These are phyloP conservation scores for Aspergillus sp. DNA, from an alignment of 2,329 filamentous ascomycete genomes.

Conservation along the genomic window DNA sequence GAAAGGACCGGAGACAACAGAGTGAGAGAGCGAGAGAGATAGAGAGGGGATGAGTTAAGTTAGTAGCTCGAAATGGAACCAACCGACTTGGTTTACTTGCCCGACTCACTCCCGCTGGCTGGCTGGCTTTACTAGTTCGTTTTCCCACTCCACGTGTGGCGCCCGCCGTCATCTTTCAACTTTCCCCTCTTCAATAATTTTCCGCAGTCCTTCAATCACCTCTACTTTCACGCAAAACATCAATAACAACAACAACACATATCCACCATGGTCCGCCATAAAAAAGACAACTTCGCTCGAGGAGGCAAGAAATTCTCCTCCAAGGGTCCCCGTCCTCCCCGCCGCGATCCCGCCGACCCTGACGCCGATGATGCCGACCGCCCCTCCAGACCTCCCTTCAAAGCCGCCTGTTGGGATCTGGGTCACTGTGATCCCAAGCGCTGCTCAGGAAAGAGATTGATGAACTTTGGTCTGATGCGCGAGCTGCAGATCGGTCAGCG, in stretches of 20 bases:
- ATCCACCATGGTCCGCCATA: slow-evolving; percentile 83
- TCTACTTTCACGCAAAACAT: not conserved
- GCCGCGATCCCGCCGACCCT: slow-evolving; percentile 49
- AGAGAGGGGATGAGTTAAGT: slow-evolving; percentile 1
- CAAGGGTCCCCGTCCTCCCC: slow-evolving; percentile 53
- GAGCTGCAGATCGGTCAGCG: slow-evolving; percentile 90
- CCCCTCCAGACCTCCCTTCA: slow-evolving; percentile 61
- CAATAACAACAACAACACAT: not conserved
- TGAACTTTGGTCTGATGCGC: slow-evolving; percentile 90
- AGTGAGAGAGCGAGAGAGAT: not conserved
- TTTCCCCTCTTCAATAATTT: not conserved
- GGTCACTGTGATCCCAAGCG: slow-evolving; percentile 97
- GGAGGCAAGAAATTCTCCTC: slow-evolving; percentile 72
- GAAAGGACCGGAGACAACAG: not conserved
- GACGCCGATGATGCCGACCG: slow-evolving; percentile 27
- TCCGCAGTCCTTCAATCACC: not conserved
- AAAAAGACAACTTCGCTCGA: slow-evolving; percentile 77
- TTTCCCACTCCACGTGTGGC: slow-evolving; percentile 13
- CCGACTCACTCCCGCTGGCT: not conserved
- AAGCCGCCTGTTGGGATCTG: slow-evolving; percentile 96
- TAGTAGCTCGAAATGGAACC: slow-evolving; percentile 8
- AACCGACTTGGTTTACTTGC: slow-evolving; percentile 4
- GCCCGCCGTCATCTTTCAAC: not conserved
- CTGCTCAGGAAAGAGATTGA: slow-evolving; percentile 93
- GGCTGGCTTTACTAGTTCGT: slow-evolving; percentile 13